Percentiles rank a stretch among this genome's conserved stretches.
Evolutionary conservation across 805 yeast species (phyloP).

Genomic region (Cyberlindnera euphorbiiphila): DNA sequence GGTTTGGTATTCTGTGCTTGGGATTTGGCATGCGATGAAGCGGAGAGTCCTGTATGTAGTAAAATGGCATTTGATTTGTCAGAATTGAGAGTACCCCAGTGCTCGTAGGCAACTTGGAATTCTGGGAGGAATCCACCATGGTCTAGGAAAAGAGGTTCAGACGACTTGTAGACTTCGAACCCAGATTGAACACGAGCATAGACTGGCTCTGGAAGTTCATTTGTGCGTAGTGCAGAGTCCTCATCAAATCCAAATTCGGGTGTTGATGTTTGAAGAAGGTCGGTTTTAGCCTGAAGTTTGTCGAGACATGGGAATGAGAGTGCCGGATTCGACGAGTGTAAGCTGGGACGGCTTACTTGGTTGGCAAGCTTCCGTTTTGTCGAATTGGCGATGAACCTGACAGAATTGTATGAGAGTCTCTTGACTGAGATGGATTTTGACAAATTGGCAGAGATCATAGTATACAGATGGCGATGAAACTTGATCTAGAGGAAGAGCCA

Average conservation of each 20-base stretch:
- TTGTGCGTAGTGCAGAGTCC: constrained; percentile 18
- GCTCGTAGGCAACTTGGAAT: constrained; percentile 84
- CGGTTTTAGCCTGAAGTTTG: constrained; percentile 56
- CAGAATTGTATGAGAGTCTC: neutral
- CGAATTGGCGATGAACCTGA: constrained; percentile 13
- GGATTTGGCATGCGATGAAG: constrained; percentile 90
- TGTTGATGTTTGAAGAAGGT: constrained; percentile 19
- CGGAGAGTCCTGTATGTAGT: constrained; percentile 87
- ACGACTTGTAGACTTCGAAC: constrained; percentile 52
- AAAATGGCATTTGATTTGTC: constrained; percentile 68
- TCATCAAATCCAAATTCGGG: constrained; percentile 7
- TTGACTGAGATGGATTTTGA: neutral
- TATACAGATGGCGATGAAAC: neutral
- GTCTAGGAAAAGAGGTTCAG: constrained; percentile 66
- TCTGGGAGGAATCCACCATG: constrained; percentile 75
- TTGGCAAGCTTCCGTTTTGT: constrained; percentile 10
- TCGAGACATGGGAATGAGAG: constrained; percentile 79
- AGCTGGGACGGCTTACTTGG: constrained; percentile 1
- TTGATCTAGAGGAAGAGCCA: too few relatives aligned
- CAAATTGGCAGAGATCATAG: neutral
- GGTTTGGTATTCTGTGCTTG: constrained; percentile 61
- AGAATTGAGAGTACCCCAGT: constrained; percentile 77
- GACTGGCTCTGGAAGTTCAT: constrained; percentile 79
- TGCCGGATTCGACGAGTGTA: constrained; percentile 17
- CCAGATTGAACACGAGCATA: constrained; percentile 70